Percentiles rank a stretch among this genome's conserved stretches.
These are phyloP conservation scores for Epichloe baconii DNA, from an alignment of 2,329 filamentous ascomycete genomes.

Conservation along the genomic window DNA sequence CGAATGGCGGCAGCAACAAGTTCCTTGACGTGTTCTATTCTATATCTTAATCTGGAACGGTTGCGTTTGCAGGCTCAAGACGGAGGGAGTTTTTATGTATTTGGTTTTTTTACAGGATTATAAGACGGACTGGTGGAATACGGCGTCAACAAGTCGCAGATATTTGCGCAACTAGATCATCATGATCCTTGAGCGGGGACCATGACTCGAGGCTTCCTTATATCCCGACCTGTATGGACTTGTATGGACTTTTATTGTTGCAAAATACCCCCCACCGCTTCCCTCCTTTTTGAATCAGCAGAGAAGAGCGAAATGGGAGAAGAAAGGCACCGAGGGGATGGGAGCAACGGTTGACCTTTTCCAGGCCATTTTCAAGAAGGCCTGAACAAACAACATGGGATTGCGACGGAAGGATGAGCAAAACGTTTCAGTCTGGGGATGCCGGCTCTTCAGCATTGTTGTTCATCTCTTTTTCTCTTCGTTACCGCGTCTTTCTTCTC, in stretches of 20 bases:
- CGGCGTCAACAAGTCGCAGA: slow-evolving; percentile 1
- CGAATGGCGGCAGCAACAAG: background rate
- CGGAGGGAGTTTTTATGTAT: background rate
- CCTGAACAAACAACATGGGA: background rate
- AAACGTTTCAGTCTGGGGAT: slow-evolving; percentile 13
- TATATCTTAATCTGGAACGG: slow-evolving; percentile 3
- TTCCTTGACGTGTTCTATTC: slow-evolving; percentile 4
- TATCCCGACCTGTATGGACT: background rate
- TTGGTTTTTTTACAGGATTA: background rate
- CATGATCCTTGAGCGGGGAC: background rate
- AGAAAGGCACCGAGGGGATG: background rate
- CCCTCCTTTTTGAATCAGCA: background rate
- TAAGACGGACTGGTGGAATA: background rate
- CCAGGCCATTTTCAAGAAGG: background rate
- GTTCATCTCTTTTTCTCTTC: slow-evolving; percentile 33
- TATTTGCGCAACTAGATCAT: background rate
- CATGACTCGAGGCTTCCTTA: background rate
- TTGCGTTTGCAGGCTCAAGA: background rate
- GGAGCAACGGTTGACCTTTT: background rate
- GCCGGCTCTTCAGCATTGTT: slow-evolving; percentile 33
- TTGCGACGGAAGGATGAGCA: slow-evolving; percentile 9
- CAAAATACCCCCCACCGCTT: background rate
- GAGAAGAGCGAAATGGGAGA: background rate
- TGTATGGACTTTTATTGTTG: background rate
- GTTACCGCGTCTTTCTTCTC: slow-evolving; percentile 14